Percentiles rank a stretch among this genome's conserved stretches.
Conservation (phyloP, 768 basidiomycete species). For the Lepiota venenata region DNA sequence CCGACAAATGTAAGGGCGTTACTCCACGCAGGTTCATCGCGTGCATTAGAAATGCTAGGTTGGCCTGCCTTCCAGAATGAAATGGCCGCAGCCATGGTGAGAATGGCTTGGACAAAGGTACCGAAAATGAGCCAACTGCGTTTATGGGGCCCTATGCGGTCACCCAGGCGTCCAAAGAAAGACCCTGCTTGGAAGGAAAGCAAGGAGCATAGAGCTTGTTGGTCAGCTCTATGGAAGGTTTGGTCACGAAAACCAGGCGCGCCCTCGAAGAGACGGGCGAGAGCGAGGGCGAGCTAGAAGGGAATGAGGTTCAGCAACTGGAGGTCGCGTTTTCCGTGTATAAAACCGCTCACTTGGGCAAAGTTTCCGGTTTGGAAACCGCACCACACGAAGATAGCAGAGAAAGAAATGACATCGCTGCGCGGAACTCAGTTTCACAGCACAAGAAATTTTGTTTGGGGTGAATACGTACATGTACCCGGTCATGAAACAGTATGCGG, state of each 20-base stretch:
- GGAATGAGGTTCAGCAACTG: neutral
- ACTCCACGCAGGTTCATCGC: conserved; percentile 70
- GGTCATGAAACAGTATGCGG: conserved; percentile 73
- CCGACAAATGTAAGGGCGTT: conserved; percentile 63
- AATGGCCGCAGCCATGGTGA: conserved; percentile 73
- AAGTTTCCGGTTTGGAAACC: conserved; percentile 84
- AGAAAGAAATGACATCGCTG: conserved; percentile 72
- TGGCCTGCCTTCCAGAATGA: conserved; percentile 69
- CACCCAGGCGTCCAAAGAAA: conserved; percentile 82
- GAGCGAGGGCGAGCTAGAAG: conserved; percentile 66
- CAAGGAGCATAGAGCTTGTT: conserved; percentile 80
- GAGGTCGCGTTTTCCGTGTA: neutral
- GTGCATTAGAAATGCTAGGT: conserved; percentile 44
- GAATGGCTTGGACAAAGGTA: conserved; percentile 69
- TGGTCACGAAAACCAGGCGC: conserved; percentile 41
- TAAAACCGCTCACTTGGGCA: conserved; percentile 44
- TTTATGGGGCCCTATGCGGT: conserved; percentile 68
- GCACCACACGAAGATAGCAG: conserved; percentile 81
- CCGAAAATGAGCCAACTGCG: conserved; percentile 73
- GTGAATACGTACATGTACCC: conserved; percentile 58
- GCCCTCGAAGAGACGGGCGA: conserved; percentile 75
- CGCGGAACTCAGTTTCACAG: neutral
- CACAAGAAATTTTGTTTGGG: neutral
- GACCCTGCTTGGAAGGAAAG: conserved; percentile 75
- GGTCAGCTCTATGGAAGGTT: conserved; percentile 76